phyloP scores from a whole-genome alignment of 106 monocot species.

The Phalaenopsis equestris region DNA sequence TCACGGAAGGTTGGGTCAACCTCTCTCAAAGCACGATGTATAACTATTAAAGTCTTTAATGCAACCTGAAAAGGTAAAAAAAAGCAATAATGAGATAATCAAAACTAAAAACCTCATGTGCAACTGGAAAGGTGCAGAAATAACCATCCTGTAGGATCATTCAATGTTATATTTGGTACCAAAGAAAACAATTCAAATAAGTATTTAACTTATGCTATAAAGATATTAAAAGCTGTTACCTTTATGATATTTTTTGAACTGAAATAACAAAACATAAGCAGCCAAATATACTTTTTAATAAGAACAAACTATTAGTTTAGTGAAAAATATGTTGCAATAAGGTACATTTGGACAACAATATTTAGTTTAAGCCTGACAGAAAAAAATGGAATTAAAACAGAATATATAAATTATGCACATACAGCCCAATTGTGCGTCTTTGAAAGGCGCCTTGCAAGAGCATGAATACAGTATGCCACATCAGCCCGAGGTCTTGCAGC shows the following conservation, averaged over 20 bases:
- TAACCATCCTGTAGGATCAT: neutral
- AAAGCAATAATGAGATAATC: conserved; percentile 4
- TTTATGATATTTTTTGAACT: neutral
- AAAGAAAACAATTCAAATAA: too few relatives aligned
- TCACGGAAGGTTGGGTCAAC: conserved; percentile 93
- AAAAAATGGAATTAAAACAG: neutral
- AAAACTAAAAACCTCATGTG: neutral
- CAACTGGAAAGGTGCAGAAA: neutral
- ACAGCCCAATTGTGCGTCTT: conserved; percentile 94
- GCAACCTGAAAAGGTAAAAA: conserved; percentile 56
- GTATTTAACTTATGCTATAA: neutral
- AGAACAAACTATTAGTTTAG: neutral
- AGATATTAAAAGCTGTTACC: neutral
- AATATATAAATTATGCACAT: conserved; percentile 10
- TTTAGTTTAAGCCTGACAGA: neutral
- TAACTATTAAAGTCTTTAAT: conserved; percentile 81
- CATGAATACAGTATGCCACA: conserved; percentile 87
- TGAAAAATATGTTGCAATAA: neutral
- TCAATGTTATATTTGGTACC: too few relatives aligned
- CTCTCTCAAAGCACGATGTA: conserved; percentile 95
- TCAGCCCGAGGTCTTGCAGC: conserved; percentile 81
- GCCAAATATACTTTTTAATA: neutral
- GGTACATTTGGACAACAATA: neutral
- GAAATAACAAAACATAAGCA: neutral
- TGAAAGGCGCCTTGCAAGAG: conserved; percentile 72